Percentiles rank a stretch among this genome's conserved stretches.
Evolutionary conservation across 2,329 filamentous ascomycete species (phyloP).

Genomic region (Epicoccum nigrum): DNA sequence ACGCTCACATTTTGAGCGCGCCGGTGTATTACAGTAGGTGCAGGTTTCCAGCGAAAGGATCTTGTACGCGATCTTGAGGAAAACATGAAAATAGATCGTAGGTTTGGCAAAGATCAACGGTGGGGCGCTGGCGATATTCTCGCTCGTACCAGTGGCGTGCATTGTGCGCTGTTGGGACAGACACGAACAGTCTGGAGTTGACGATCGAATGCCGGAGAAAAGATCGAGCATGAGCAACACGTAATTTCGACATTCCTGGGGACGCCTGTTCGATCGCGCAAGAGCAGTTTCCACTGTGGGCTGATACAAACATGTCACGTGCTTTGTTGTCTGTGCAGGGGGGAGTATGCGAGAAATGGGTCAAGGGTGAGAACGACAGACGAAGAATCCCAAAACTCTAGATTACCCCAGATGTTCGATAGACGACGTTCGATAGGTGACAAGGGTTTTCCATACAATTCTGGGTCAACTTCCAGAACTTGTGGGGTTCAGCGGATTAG

Average conservation of each 20-base stretch:
- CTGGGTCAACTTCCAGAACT: slow-evolving; percentile 15
- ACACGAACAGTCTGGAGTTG: background rate
- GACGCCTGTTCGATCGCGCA: background rate
- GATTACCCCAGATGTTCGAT: slow-evolving; percentile 12
- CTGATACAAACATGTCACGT: no score
- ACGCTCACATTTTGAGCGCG: background rate
- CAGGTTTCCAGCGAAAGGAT: no score
- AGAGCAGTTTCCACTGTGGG: background rate
- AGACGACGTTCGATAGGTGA: slow-evolving; percentile 2
- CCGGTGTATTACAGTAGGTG: no score
- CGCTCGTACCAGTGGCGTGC: background rate
- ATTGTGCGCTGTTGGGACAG: slow-evolving; percentile 1
- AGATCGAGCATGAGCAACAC: background rate
- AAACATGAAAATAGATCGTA: slow-evolving; percentile 15
- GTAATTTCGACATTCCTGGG: background rate
- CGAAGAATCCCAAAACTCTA: background rate
- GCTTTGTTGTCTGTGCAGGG: background rate
- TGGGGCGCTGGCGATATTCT: slow-evolving; percentile 6
- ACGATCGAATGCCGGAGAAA: background rate
- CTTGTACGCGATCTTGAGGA: slow-evolving; percentile 4
- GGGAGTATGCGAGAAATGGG: background rate
- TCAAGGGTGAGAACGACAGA: background rate
- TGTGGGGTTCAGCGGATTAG: slow-evolving; percentile 17
- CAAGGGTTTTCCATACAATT: slow-evolving; percentile 11
- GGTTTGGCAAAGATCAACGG: slow-evolving; percentile 10